These are phyloP conservation scores for Penicillium crustosum DNA, from an alignment of 2,329 filamentous ascomycete genomes.

Conservation along the genomic window DNA sequence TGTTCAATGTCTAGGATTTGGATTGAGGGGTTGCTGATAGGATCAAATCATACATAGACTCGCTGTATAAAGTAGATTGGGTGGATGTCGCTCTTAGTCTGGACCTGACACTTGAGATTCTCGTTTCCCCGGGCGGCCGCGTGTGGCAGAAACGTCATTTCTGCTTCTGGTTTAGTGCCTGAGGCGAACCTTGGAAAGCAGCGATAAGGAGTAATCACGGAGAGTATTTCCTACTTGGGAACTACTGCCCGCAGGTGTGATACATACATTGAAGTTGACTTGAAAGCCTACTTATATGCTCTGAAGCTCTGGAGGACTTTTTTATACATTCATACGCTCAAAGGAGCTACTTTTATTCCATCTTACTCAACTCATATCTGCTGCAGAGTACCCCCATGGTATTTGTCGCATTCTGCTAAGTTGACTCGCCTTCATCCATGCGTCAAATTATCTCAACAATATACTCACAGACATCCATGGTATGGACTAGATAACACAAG, in stretches of 20 bases:
- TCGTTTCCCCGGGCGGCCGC: slow-evolving; percentile 8
- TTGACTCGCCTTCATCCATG: not conserved
- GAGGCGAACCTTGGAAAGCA: not conserved
- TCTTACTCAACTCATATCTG: not conserved
- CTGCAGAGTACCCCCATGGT: not conserved
- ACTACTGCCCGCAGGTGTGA: not conserved
- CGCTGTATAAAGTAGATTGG: slow-evolving; percentile 2
- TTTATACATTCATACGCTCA: not conserved
- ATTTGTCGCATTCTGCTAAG: not conserved
- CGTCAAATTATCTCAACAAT: not conserved
- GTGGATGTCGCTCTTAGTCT: slow-evolving; percentile 2
- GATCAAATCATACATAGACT: slow-evolving; percentile 2
- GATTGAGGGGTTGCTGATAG: not conserved
- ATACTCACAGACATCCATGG: not conserved
- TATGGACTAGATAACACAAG: not conserved
- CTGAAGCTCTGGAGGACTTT: not conserved
- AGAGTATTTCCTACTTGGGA: not conserved
- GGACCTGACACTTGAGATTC: slow-evolving; percentile 8
- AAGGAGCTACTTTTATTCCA: not conserved
- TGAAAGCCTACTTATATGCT: not conserved
- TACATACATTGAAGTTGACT: not conserved
- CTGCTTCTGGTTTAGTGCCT: slow-evolving; percentile 1
- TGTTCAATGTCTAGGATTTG: slow-evolving; percentile 1
- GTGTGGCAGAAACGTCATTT: slow-evolving; percentile 14
- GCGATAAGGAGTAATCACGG: not conserved